These are phyloP conservation scores for Flaveria brownii DNA, from an alignment of 129 eudicot species.

Conservation along the genomic window DNA sequence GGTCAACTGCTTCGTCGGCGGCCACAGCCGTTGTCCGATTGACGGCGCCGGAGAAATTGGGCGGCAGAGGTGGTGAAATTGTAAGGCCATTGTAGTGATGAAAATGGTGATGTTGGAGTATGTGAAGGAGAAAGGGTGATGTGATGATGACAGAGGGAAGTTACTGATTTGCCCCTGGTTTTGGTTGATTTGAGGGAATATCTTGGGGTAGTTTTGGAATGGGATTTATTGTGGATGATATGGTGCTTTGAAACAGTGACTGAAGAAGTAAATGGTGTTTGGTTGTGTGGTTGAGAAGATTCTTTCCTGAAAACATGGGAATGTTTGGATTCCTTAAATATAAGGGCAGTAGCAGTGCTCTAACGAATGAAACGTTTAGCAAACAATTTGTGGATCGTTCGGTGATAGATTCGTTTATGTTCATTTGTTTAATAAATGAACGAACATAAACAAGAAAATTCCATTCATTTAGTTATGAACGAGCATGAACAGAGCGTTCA, in stretches of 20 bases:
- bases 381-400: no score
- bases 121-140: constrained; percentile 23
- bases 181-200: constrained; percentile 12
- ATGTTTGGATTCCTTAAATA: not conserved
- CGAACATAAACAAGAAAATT: no score
- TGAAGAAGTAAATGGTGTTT: not conserved
- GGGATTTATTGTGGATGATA: not conserved
- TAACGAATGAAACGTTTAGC: no score
- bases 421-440: no score
- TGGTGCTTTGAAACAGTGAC: not conserved
- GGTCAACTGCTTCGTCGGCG: constrained; percentile 26
- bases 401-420: no score
- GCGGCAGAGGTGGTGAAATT: constrained; percentile 35
- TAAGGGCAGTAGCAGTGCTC: no score
- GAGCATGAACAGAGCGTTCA: no score
- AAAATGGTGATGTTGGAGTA: constrained; percentile 16
- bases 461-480: no score
- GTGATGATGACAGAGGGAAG: constrained; percentile 24
- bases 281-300: constrained; percentile 4
- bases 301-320: not conserved
- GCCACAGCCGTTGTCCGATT: constrained; percentile 16
- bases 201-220: constrained; percentile 32
- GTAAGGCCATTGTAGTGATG: constrained; percentile 57
- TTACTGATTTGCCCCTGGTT: constrained; percentile 27
- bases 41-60: constrained; percentile 36